These are phyloP conservation scores for Desmodesmus armatus DNA, from an alignment of 139 green algal species.

Conservation along the genomic window DNA sequence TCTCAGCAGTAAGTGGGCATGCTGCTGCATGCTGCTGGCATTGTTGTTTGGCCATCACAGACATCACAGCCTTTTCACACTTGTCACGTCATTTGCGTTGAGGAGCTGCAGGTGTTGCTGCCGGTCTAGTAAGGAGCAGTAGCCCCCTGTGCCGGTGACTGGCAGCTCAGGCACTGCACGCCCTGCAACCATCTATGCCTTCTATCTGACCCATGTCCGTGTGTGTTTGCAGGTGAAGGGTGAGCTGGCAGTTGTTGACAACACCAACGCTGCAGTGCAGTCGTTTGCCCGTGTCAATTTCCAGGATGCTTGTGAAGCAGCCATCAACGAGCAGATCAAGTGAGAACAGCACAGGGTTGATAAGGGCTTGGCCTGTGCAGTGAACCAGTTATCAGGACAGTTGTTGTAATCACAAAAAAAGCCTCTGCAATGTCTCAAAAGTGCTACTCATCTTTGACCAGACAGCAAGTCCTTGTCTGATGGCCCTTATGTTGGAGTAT, in stretches of 20 bases:
- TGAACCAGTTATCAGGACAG: too few relatives aligned
- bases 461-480: too few relatives aligned
- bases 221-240: constrained; percentile 50
- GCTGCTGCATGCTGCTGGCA: too few relatives aligned
- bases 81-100: too few relatives aligned
- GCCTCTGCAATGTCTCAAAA: background rate
- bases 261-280: constrained; percentile 58
- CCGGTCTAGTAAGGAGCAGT: background rate
- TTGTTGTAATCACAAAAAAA: background rate
- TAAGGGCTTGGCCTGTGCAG: background rate
- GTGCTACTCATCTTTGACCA: too few relatives aligned
- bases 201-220: too few relatives aligned
- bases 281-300: constrained; percentile 88
- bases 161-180: background rate
- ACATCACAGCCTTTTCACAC: too few relatives aligned
- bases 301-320: constrained; percentile 72
- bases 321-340: constrained; percentile 99
- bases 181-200: background rate
- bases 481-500: too few relatives aligned
- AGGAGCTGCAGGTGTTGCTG: background rate
- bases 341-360: constrained; percentile 55
- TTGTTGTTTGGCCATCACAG: too few relatives aligned
- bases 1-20: constrained; percentile 69
- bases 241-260: constrained; percentile 79
- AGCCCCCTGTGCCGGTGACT: background rate